Percentiles rank a stretch among this genome's conserved stretches.
These are phyloP conservation scores for Hypholoma fasciculare DNA, from an alignment of 768 basidiomycete species.

Conservation along the genomic window DNA sequence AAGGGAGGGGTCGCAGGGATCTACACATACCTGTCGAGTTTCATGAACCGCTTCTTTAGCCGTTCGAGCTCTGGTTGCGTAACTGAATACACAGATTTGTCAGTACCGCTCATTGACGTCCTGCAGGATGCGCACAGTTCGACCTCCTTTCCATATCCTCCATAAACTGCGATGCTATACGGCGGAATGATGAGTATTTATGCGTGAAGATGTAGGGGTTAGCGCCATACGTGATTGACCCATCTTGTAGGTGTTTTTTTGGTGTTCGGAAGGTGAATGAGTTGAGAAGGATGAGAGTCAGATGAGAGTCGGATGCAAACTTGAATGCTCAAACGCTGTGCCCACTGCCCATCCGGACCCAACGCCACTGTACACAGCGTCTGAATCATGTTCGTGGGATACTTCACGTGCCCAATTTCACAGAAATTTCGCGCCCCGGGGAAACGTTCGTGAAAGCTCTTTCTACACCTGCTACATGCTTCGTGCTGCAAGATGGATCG, in stretches of 20 bases:
- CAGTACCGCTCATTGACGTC: not conserved
- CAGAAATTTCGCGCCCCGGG: not conserved
- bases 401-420: not conserved
- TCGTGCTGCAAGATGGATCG: conserved; percentile 1
- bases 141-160: conserved; percentile 97
- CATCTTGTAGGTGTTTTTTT: conserved; percentile 38
- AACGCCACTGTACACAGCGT: not conserved
- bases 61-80: conserved; percentile 92
- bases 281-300: too few relatives aligned
- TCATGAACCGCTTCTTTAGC: conserved; percentile 99
- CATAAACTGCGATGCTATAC: conserved; percentile 88
- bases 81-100: conserved; percentile 52
- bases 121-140: conserved; percentile 72
- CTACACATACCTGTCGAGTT: conserved; percentile 78
- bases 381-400: not conserved
- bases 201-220: not conserved
- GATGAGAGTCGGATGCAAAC: too few relatives aligned
- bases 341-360: not conserved
- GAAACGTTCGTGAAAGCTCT: not conserved
- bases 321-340: not conserved
- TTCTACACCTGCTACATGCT: not conserved
- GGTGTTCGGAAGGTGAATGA: not conserved
- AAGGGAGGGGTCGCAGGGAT: not conserved
- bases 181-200: conserved; percentile 3
- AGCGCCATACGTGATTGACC: conserved; percentile 75